Evolutionary conservation across 2,329 filamentous ascomycete genomes (phyloP).

Genomic region (Boeremia exigua): DNA sequence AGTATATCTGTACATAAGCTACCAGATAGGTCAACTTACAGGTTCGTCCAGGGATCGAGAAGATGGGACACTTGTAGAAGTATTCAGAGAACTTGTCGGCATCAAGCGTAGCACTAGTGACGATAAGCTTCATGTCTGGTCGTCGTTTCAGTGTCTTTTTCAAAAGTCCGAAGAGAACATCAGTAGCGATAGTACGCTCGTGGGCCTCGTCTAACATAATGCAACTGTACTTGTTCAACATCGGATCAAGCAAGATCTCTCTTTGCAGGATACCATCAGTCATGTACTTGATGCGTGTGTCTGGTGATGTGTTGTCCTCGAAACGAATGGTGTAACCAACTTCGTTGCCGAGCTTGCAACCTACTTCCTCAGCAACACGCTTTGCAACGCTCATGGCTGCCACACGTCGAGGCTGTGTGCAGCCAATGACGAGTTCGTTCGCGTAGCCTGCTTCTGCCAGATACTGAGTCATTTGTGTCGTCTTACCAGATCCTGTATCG

Average conservation of each 20-base stretch:
- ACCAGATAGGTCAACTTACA: slow-evolving; percentile 49
- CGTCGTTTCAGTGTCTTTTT: slow-evolving; percentile 86
- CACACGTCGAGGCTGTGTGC: slow-evolving; percentile 95
- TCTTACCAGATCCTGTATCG: slow-evolving; percentile 97
- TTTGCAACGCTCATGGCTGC: slow-evolving; percentile 98
- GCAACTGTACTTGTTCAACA: slow-evolving; percentile 90
- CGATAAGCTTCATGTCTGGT: slow-evolving; percentile 94
- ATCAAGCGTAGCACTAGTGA: slow-evolving; percentile 98
- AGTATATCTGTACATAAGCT: not conserved
- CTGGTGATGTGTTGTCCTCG: slow-evolving; percentile 88
- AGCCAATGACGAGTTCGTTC: slow-evolving; percentile 88
- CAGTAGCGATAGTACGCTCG: slow-evolving; percentile 94
- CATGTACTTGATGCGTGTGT: slow-evolving; percentile 98
- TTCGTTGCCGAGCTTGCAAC: slow-evolving; percentile 89
- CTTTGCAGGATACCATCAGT: slow-evolving; percentile 98
- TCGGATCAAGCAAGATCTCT: slow-evolving; percentile 95
- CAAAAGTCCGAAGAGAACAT: slow-evolving; percentile 94
- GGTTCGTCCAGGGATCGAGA: slow-evolving; percentile 93
- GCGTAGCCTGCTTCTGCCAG: slow-evolving; percentile 91
- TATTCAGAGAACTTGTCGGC: slow-evolving; percentile 97
- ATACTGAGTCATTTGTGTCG: slow-evolving; percentile 94
- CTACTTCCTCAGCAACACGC: slow-evolving; percentile 96
- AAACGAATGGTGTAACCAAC: slow-evolving; percentile 99
- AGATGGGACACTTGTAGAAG: slow-evolving; percentile 95
- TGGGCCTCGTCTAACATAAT: slow-evolving; percentile 99